These are phyloP conservation scores for Xylaria hypoxylon DNA, from an alignment of 2,329 filamentous ascomycete genomes.

Conservation along the genomic window DNA sequence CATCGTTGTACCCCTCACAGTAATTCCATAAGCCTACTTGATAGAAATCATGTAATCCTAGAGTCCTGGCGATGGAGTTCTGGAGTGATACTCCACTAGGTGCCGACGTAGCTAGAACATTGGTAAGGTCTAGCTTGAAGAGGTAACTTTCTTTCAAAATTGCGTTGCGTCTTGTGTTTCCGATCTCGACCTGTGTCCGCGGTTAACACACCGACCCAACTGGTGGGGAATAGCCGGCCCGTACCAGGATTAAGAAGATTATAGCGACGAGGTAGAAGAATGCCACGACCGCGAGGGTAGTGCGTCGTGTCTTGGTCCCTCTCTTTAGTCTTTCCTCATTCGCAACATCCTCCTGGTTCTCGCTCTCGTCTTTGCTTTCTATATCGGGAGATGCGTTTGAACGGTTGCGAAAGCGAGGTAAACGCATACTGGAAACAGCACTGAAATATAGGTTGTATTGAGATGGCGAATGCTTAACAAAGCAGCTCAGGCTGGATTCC, in stretches of 20 bases:
- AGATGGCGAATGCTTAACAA: neutral
- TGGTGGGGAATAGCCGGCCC: conserved; percentile 26
- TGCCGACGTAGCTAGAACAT: conserved; percentile 80
- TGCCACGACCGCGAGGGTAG: conserved; percentile 73
- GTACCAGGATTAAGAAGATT: conserved; percentile 82
- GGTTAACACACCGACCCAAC: conserved; percentile 12
- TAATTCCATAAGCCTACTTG: conserved; percentile 92
- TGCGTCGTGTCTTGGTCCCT: conserved; percentile 65
- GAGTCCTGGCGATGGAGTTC: conserved; percentile 86
- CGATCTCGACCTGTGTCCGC: conserved; percentile 68
- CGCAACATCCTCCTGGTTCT: conserved; percentile 28
- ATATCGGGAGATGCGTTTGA: conserved; percentile 34
- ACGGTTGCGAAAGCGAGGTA: conserved; percentile 45
- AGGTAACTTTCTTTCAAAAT: conserved; percentile 81
- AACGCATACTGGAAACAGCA: conserved; percentile 26
- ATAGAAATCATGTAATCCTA: conserved; percentile 95
- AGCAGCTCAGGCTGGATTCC: neutral
- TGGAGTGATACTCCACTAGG: conserved; percentile 77
- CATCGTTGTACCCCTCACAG: conserved; percentile 83
- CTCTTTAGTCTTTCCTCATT: conserved; percentile 55
- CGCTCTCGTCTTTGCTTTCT: conserved; percentile 41
- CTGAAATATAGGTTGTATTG: neutral
- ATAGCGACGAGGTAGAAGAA: conserved; percentile 73
- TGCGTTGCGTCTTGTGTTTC: conserved; percentile 72
- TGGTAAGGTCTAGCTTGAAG: conserved; percentile 82